phyloP scores from a whole-genome alignment of 139 green algal species.

The Closterium sp. region DNA sequence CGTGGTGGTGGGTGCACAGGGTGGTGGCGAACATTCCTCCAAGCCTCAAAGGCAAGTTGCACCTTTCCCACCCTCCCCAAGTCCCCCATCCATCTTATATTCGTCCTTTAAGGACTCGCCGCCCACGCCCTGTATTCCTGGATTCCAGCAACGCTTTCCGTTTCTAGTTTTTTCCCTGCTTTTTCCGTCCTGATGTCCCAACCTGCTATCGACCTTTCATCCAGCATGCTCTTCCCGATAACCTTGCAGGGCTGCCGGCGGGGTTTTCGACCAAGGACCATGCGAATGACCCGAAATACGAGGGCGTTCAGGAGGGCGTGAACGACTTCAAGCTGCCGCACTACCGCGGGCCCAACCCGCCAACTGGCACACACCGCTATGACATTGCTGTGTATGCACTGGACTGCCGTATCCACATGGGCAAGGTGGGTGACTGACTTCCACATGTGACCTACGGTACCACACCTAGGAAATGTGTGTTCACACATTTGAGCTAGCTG shows the following conservation, averaged over 20 bases:
- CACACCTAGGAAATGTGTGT: neutral
- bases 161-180: neutral
- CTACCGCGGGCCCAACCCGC: slow-evolving; percentile 29
- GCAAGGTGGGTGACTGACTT: neutral
- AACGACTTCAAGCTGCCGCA: slow-evolving; percentile 36
- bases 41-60: neutral
- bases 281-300: neutral
- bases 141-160: neutral
- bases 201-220: too few species aligned
- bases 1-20: too few species aligned
- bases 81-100: too few species aligned
- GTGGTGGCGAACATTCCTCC: too few species aligned
- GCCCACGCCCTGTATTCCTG: neutral
- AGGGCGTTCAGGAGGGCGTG: neutral
- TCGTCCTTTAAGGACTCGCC: too few species aligned
- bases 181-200: too few species aligned
- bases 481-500: neutral
- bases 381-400: slow-evolving; percentile 19
- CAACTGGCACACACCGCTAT: slow-evolving; percentile 16
- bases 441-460: too few species aligned
- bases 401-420: slow-evolving; percentile 14
- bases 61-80: neutral
- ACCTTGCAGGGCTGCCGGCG: neutral
- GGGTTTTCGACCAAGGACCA: neutral
- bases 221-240: neutral